phyloP scores from a whole-genome alignment of 176 grass and related monocot genomes.

The Canna indica region DNA sequence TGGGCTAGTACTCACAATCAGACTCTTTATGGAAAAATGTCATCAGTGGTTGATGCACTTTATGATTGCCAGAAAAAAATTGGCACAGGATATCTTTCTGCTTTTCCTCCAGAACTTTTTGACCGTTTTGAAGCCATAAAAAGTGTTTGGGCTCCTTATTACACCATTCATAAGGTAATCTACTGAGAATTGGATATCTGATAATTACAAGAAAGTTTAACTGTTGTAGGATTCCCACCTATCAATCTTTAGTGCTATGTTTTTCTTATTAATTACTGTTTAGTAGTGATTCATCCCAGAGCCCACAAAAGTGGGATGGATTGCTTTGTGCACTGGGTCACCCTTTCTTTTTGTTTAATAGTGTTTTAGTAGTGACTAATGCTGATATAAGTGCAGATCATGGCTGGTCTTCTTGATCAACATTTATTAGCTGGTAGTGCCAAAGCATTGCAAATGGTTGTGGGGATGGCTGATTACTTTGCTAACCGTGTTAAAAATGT shows the following conservation, averaged over 20 bases:
- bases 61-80: constrained; percentile 52
- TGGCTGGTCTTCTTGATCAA: constrained; percentile 89
- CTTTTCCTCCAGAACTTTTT: constrained; percentile 87
- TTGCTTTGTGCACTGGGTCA: too few species aligned
- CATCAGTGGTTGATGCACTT: constrained; percentile 50
- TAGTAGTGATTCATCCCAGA: too few species aligned
- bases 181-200: neutral
- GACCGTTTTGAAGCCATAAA: constrained; percentile 80
- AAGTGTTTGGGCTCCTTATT: constrained; percentile 93
- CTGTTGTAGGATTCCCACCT: too few species aligned
- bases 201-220: neutral
- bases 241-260: too few species aligned
- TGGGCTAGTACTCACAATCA: constrained; percentile 85
- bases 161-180: constrained; percentile 82
- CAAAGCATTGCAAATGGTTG: constrained; percentile 54
- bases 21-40: constrained; percentile 62
- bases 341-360: too few species aligned
- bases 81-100: constrained; percentile 84
- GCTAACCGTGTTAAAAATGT: constrained; percentile 53
- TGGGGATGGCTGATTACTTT: constrained; percentile 83
- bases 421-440: constrained; percentile 45
- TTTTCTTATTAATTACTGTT: too few species aligned
- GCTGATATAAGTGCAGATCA: constrained; percentile 46
- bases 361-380: too few species aligned
- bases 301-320: too few species aligned